Percentiles rank a stretch among this genome's conserved stretches.
These are phyloP conservation scores for Antrodiella citrinella DNA, from an alignment of 768 basidiomycete species.

Conservation along the genomic window DNA sequence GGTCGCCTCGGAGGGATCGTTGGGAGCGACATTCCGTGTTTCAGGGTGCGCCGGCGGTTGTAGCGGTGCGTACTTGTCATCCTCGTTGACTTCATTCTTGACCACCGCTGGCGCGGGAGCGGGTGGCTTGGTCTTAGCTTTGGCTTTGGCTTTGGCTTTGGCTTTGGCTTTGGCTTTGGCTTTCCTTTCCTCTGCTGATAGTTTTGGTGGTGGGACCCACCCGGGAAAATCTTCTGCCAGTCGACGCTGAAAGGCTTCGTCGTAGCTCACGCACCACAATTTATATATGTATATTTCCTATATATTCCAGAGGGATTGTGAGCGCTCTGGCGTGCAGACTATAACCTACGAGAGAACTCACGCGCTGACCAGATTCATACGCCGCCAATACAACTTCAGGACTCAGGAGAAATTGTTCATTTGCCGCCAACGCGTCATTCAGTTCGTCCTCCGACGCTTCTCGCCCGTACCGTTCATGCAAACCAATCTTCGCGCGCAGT, in stretches of 20 bases:
- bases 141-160: background rate
- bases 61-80: background rate
- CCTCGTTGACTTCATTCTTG: background rate
- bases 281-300: slow-evolving; percentile 7
- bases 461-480: slow-evolving; percentile 1
- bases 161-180: background rate
- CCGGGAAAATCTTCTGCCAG: slow-evolving; percentile 2
- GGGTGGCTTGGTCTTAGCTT: background rate
- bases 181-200: too few species aligned
- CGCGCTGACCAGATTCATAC: slow-evolving; percentile 2
- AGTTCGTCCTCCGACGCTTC: slow-evolving; percentile 7
- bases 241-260: slow-evolving; percentile 7
- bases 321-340: background rate
- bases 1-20: too few species aligned
- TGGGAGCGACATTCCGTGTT: background rate
- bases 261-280: slow-evolving; percentile 7
- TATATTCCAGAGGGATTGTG: background rate
- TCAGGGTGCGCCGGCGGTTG: background rate
- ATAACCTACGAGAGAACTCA: background rate
- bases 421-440: background rate
- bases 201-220: too few species aligned
- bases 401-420: background rate
- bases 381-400: slow-evolving; percentile 2
- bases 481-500: slow-evolving; percentile 2
- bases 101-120: too few species aligned